phyloP scores from a whole-genome alignment of 208 protist genomes.

The Naegleria gruberi region DNA sequence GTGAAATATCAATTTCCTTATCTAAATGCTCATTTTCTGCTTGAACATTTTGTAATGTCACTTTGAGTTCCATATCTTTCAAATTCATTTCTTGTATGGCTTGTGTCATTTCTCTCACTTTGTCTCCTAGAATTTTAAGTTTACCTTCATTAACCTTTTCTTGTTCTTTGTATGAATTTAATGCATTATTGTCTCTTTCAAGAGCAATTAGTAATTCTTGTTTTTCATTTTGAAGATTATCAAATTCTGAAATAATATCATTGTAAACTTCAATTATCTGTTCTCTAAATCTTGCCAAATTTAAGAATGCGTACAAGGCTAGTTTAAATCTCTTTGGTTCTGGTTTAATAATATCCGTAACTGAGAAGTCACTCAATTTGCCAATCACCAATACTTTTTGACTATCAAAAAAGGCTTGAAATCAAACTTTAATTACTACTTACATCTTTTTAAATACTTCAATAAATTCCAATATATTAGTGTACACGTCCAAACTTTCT shows the following conservation, averaged over 20 bases:
- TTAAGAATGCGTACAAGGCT: neutral
- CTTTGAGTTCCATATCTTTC: neutral
- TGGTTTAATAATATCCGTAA: neutral
- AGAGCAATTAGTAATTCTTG: neutral
- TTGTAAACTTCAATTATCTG: neutral
- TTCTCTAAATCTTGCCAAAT: neutral
- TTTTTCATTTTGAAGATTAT: neutral
- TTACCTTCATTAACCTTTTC: neutral
- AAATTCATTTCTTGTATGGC: neutral
- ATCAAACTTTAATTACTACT: no score
- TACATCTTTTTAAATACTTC: neutral
- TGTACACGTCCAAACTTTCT: neutral
- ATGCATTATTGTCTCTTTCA: neutral
- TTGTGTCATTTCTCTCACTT: neutral
- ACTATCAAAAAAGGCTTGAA: neutral
- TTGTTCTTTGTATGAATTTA: neutral
- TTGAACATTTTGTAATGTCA: neutral
- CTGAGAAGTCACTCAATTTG: neutral
- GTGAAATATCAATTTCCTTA: neutral
- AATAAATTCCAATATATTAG: neutral
- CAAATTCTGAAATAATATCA: neutral
- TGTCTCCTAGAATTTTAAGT: neutral
- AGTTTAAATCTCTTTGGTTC: neutral
- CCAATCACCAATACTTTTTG: neutral
- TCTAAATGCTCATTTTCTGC: neutral